These are phyloP conservation scores for Phyllosticta citriasiana DNA, from an alignment of 2,329 filamentous ascomycete genomes.

Conservation along the genomic window DNA sequence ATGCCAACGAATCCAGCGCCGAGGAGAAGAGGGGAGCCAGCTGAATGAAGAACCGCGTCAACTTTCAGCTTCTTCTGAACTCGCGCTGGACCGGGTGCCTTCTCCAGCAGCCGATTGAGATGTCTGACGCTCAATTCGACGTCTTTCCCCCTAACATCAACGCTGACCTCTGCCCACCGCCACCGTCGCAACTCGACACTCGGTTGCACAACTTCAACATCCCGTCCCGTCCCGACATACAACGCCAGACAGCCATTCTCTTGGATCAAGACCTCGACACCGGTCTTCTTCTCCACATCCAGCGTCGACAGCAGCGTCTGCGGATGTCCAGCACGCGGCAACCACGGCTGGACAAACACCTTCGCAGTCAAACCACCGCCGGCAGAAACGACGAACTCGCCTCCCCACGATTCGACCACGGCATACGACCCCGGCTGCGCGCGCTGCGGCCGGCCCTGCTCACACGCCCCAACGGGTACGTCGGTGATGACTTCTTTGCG, in stretches of 20 bases:
- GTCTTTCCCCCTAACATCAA: neutral
- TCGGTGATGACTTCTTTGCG: conserved; percentile 6
- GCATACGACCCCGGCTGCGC: conserved; percentile 11
- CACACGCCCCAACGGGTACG: conserved; percentile 8
- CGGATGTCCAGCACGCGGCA: neutral
- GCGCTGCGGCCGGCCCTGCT: conserved; percentile 9
- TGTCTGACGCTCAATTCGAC: neutral
- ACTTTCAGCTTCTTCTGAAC: neutral
- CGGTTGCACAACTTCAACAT: neutral
- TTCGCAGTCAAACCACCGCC: neutral
- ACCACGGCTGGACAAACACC: neutral
- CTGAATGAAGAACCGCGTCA: neutral
- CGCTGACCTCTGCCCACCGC: neutral
- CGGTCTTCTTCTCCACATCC: neutral
- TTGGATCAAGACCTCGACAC: neutral
- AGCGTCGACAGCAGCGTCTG: conserved; percentile 9
- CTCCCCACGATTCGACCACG: conserved; percentile 11
- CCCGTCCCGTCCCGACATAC: neutral
- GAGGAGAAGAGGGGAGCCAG: neutral
- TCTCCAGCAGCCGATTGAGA: neutral
- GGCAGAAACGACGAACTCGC: neutral
- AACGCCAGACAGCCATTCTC: neutral
- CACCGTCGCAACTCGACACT: neutral
- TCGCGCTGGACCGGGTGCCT: neutral
- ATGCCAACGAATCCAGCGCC: neutral